Evolutionary conservation across 768 basidiomycete genomes (phyloP).

Genomic region (Chalciporus chontae): DNA sequence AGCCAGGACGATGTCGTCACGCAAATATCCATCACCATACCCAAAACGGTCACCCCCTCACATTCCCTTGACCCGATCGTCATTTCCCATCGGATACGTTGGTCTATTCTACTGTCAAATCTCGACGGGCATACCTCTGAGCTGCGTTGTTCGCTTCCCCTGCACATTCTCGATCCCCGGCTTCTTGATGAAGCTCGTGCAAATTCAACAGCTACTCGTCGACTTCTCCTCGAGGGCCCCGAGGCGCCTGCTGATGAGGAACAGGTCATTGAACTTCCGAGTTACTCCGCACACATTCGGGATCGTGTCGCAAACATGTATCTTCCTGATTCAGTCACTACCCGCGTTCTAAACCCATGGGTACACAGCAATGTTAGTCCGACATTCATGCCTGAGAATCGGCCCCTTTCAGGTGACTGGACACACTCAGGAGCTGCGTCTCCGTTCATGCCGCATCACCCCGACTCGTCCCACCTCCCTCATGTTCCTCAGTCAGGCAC

Average conservation of each 20-base stretch:
- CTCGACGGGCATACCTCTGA: slow-evolving; percentile 91
- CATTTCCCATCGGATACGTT: slow-evolving; percentile 75
- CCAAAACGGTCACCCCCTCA: slow-evolving; percentile 60
- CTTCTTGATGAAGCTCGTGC: slow-evolving; percentile 73
- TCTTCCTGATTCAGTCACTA: slow-evolving; percentile 56
- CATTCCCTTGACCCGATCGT: slow-evolving; percentile 73
- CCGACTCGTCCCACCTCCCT: slow-evolving; percentile 28
- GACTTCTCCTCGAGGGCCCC: slow-evolving; percentile 39
- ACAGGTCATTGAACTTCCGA: slow-evolving; percentile 76
- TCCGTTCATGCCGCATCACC: slow-evolving; percentile 38
- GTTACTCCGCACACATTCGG: slow-evolving; percentile 84
- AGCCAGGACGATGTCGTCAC: slow-evolving; percentile 53
- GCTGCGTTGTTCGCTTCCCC: slow-evolving; percentile 88
- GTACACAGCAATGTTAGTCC: slow-evolving; percentile 41
- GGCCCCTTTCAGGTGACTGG: slow-evolving; percentile 17
- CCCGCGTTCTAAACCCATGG: slow-evolving; percentile 68
- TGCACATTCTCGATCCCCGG: slow-evolving; percentile 75
- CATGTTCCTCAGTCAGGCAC: slow-evolving; percentile 43
- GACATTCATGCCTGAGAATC: slow-evolving; percentile 20
- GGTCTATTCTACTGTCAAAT: slow-evolving; percentile 78
- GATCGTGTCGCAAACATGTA: slow-evolving; percentile 85
- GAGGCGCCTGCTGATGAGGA: slow-evolving; percentile 43
- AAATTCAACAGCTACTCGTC: slow-evolving; percentile 70
- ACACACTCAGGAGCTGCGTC: slow-evolving; percentile 36
- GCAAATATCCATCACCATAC: slow-evolving; percentile 57